phyloP scores from a whole-genome alignment of 2,329 filamentous ascomycete species.

The Aphanocladium album region DNA sequence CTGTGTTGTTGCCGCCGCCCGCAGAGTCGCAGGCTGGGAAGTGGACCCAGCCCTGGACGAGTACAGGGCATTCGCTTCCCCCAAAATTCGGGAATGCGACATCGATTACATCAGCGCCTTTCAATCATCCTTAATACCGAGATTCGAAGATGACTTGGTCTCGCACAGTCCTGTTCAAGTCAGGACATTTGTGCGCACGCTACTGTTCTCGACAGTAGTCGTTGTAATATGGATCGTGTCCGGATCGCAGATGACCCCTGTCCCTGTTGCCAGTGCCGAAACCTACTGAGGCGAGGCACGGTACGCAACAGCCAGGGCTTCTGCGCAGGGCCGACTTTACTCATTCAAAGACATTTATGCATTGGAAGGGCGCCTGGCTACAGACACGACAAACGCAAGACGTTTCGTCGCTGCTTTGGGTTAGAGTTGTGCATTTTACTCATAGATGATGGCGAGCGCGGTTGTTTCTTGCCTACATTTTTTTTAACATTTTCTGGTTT shows the following conservation, averaged over 20 bases:
- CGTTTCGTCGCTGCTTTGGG: not conserved
- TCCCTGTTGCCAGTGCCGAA: not conserved
- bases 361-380: constrained; percentile 1
- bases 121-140: constrained; percentile 33
- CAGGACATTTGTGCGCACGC: constrained; percentile 36
- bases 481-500: not conserved
- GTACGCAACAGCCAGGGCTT: not conserved
- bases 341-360: not conserved
- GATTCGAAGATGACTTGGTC: constrained; percentile 11
- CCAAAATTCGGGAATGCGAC: constrained; percentile 57
- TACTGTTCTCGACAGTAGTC: constrained; percentile 39
- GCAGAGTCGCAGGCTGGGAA: constrained; percentile 67
- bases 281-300: not conserved
- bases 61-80: constrained; percentile 61
- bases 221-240: constrained; percentile 40
- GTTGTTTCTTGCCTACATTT: not conserved
- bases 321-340: not conserved
- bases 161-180: constrained; percentile 22
- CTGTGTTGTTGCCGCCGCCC: constrained; percentile 76
- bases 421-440: constrained; percentile 5
- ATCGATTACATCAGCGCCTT: constrained; percentile 53
- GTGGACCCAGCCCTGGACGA: constrained; percentile 61
- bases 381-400: not conserved
- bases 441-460: constrained; percentile 1
- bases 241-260: constrained; percentile 26